phyloP scores from a whole-genome alignment of 257 asterid species.

The Apocynum venetum region DNA sequence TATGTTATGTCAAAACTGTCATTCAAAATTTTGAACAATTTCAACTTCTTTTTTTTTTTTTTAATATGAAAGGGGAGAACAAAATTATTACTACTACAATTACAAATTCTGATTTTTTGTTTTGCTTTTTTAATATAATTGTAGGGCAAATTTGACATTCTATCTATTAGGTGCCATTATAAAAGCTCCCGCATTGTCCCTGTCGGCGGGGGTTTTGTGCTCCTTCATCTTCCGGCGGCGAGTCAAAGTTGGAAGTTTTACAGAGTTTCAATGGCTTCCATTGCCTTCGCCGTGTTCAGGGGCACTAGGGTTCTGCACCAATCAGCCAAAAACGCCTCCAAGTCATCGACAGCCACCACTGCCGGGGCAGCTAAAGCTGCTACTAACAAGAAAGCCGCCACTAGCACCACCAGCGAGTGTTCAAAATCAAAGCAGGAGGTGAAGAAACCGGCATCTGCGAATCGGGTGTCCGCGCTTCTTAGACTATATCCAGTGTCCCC shows the following conservation, averaged over 20 bases:
- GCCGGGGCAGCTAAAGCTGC: slow-evolving; percentile 28
- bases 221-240: not conserved
- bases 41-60: too few species aligned
- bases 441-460: slow-evolving; percentile 8
- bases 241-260: not conserved
- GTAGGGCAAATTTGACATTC: not conserved
- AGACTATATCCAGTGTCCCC: slow-evolving; percentile 38
- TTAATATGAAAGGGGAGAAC: too few species aligned
- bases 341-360: slow-evolving; percentile 16
- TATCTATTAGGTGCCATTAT: too few species aligned
- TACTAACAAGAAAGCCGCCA: slow-evolving; percentile 5
- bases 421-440: slow-evolving; percentile 20
- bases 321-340: slow-evolving; percentile 30
- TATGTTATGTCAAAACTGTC: too few species aligned
- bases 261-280: not conserved
- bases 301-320: slow-evolving; percentile 34
- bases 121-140: too few species aligned
- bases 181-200: not conserved
- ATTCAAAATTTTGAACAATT: too few species aligned
- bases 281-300: slow-evolving; percentile 5
- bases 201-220: not conserved
- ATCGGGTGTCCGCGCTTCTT: slow-evolving; percentile 25
- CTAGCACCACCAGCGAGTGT: not conserved
- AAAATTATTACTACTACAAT: too few species aligned
- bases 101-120: too few species aligned